These are phyloP conservation scores for Globisporangium viniferum DNA, from an alignment of 352 stramenopile species.

Conservation along the genomic window DNA sequence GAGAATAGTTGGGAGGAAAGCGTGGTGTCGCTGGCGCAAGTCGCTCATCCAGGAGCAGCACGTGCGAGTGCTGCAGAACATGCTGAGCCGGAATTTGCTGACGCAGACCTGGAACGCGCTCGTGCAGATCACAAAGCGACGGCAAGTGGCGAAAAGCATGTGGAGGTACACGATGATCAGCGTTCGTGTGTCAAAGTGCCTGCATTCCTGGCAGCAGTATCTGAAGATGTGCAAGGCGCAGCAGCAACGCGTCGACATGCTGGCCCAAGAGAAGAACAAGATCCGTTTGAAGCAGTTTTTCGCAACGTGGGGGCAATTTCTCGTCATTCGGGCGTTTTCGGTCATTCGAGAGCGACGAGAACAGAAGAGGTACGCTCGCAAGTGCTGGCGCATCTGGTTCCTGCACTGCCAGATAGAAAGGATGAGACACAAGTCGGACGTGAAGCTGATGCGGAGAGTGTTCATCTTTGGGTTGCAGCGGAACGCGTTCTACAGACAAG, in stretches of 20 bases:
- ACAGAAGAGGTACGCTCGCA: not conserved
- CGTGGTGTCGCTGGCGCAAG: constrained; percentile 8
- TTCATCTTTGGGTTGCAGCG: constrained; percentile 9
- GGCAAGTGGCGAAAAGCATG: constrained; percentile 20
- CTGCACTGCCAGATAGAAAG: not conserved
- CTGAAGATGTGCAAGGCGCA: not conserved
- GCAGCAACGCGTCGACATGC: not conserved
- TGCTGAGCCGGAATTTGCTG: not conserved
- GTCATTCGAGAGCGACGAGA: not conserved
- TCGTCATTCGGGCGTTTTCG: constrained; percentile 4
- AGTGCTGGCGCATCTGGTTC: constrained; percentile 2
- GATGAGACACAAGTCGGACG: not conserved
- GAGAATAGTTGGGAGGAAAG: constrained; percentile 1
- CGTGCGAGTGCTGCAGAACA: not conserved
- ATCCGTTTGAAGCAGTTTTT: not conserved
- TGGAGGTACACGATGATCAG: constrained; percentile 18
- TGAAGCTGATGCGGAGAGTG: constrained; percentile 1
- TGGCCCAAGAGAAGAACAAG: not conserved
- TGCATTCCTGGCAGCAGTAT: constrained; percentile 11
- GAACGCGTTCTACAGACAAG: not conserved
- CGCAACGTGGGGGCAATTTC: constrained; percentile 11
- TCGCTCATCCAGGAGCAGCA: constrained; percentile 6
- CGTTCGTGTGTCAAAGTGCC: constrained; percentile 3
- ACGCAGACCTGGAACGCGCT: constrained; percentile 10
- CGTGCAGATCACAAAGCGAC: constrained; percentile 21